Evolutionary conservation across 805 yeast genomes (phyloP).

Genomic region (Lipomyces yamadae): DNA sequence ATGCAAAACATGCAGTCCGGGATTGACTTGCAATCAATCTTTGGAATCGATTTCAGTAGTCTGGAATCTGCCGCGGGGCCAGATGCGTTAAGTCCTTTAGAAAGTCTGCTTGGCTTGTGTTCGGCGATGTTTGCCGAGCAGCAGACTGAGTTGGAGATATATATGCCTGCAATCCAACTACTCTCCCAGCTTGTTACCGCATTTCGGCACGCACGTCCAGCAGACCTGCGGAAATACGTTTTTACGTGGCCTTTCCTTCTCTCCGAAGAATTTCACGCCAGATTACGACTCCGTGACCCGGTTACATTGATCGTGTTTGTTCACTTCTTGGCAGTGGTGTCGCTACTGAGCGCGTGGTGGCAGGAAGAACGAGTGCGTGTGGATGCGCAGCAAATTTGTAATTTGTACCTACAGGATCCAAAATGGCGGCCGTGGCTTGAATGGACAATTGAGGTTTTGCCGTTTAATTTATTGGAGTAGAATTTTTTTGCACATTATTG

Average conservation of each 20-base stretch:
- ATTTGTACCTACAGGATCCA: conserved; percentile 15
- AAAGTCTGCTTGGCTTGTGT: conserved; percentile 7
- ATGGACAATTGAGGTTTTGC: conserved; percentile 31
- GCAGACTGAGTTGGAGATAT: conserved; percentile 26
- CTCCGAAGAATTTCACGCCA: conserved; percentile 27
- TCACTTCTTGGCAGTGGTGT: conserved; percentile 32
- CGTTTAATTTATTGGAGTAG: conserved; percentile 19
- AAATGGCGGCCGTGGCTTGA: conserved; percentile 35
- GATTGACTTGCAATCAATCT: conserved; percentile 30
- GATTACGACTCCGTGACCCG: conserved; percentile 28
- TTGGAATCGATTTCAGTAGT: conserved; percentile 32
- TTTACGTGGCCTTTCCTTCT: conserved; percentile 37
- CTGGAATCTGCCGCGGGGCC: conserved; percentile 18
- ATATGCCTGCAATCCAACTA: conserved; percentile 27
- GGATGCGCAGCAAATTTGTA: conserved; percentile 27
- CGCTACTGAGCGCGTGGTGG: conserved; percentile 36
- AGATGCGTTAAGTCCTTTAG: conserved; percentile 16
- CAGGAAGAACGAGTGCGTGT: conserved; percentile 36
- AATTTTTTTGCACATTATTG: background rate
- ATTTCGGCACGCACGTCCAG: conserved; percentile 30
- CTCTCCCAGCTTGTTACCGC: conserved; percentile 29
- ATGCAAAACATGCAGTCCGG: conserved; percentile 31
- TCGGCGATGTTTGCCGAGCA: conserved; percentile 6
- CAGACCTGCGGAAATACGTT: conserved; percentile 36
- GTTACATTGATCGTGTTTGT: conserved; percentile 31